These are phyloP conservation scores for Drechslerella dactyloides DNA, from an alignment of 2,329 filamentous ascomycete species.

Conservation along the genomic window DNA sequence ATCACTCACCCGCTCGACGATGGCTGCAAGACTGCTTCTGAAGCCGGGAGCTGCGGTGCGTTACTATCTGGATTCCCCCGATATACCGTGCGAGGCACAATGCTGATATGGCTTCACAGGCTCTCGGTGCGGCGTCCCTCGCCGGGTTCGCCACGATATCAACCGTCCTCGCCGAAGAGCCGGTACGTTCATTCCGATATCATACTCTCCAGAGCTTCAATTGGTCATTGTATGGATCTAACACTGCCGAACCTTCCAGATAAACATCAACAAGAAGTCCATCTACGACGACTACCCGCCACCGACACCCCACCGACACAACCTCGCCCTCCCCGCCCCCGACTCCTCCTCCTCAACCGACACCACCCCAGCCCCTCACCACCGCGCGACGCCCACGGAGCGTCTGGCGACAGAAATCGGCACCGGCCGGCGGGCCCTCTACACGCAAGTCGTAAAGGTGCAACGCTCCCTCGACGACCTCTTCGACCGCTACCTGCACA, in stretches of 20 bases:
- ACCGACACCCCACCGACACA: slow-evolving; percentile 53
- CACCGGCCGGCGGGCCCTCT: slow-evolving; percentile 77
- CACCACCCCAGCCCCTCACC: slow-evolving; percentile 54
- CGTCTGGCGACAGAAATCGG: slow-evolving; percentile 83
- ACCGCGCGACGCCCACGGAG: slow-evolving; percentile 80
- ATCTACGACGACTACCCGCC: slow-evolving; percentile 73
- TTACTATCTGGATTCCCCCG: neutral
- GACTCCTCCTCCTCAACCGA: slow-evolving; percentile 36
- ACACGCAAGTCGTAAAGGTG: slow-evolving; percentile 73
- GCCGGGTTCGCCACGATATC: slow-evolving; percentile 43
- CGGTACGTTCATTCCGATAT: slow-evolving; percentile 25
- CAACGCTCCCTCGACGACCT: slow-evolving; percentile 84
- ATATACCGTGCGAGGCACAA: neutral
- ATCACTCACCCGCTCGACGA: slow-evolving; percentile 13
- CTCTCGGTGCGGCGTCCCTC: slow-evolving; percentile 43
- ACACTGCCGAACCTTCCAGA: slow-evolving; percentile 6
- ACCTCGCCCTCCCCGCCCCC: slow-evolving; percentile 23
- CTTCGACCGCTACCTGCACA: slow-evolving; percentile 78
- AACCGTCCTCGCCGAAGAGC: slow-evolving; percentile 44
- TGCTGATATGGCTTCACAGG: slow-evolving; percentile 24
- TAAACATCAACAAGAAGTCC: slow-evolving; percentile 68
- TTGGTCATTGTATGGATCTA: slow-evolving; percentile 13
- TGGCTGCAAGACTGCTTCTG: slow-evolving; percentile 50
- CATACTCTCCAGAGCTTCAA: neutral
- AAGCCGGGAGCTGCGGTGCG: slow-evolving; percentile 45